Evolutionary conservation across 169 alveolate genomes (phyloP).

Genomic region (Miamiensis avidus): DNA sequence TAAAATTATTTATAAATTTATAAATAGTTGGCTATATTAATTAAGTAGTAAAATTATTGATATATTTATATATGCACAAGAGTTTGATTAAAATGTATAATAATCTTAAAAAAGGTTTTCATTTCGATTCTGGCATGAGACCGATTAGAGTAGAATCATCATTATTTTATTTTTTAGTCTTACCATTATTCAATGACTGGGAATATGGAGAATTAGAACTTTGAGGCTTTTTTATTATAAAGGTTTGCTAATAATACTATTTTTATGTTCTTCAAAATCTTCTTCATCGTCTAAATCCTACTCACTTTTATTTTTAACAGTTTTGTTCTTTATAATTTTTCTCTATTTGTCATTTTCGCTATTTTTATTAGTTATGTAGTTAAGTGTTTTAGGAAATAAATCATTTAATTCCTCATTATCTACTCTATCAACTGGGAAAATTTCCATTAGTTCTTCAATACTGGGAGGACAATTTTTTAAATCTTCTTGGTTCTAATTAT

Average conservation of each 20-base stretch:
- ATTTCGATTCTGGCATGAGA: too few species aligned
- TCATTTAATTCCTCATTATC: neutral
- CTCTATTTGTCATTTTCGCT: neutral
- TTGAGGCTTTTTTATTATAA: neutral
- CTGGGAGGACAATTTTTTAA: neutral
- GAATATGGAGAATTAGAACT: neutral
- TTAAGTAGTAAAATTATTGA: too few species aligned
- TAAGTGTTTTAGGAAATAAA: neutral
- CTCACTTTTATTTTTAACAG: neutral
- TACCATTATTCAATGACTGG: too few species aligned
- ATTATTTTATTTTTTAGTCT: too few species aligned
- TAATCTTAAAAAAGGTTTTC: too few species aligned
- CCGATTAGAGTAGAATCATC: too few species aligned
- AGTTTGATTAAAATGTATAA: too few species aligned
- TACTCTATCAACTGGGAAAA: neutral
- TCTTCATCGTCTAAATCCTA: neutral
- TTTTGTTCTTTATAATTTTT: neutral
- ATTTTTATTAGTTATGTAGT: neutral
- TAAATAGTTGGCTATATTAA: too few species aligned
- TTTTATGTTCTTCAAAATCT: neutral
- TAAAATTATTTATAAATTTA: too few species aligned
- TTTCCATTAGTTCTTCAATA: neutral
- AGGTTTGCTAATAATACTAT: neutral
- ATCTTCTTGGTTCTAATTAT: neutral
- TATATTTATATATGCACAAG: too few species aligned